Conservation (phyloP, 371 early-diverging fungal genomes). For the Lichtheimia ramosa region DNA sequence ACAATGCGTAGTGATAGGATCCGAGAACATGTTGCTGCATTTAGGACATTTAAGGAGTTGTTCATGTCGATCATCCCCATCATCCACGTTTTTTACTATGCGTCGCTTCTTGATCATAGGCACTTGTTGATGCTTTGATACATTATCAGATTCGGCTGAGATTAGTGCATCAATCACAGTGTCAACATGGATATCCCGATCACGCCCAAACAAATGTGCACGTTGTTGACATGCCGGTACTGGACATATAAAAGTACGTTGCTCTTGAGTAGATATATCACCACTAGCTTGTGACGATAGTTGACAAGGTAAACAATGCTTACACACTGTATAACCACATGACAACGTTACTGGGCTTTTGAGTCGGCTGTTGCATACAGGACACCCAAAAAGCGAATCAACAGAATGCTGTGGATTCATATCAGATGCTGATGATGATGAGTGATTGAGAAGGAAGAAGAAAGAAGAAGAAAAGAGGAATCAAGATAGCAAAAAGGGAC, state of each 20-base stretch:
- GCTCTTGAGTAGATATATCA: conserved; percentile 7
- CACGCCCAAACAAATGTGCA: conserved; percentile 35
- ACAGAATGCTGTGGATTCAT: no score
- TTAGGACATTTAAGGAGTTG: conserved; percentile 60
- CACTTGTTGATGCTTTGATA: conserved; percentile 15
- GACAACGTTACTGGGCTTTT: conserved; percentile 43
- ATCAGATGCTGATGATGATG: no score
- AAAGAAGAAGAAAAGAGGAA: no score
- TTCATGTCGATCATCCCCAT: background rate
- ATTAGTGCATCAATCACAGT: background rate
- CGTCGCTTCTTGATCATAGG: background rate
- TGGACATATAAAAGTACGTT: conserved; percentile 29
- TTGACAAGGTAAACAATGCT: conserved; percentile 27
- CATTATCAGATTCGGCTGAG: background rate
- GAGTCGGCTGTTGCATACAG: conserved; percentile 32
- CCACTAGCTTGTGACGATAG: background rate
- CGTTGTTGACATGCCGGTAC: conserved; percentile 19
- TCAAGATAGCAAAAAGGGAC: no score
- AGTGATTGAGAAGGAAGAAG: no score
- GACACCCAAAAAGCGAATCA: conserved; percentile 7
- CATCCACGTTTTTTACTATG: background rate
- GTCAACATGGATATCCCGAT: conserved; percentile 4
- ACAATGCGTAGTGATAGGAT: conserved; percentile 67
- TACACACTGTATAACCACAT: conserved; percentile 49
- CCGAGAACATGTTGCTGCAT: conserved; percentile 50